Conservation (phyloP, 1,139 yeast species). For the Suhomyces wounanorum region DNA sequence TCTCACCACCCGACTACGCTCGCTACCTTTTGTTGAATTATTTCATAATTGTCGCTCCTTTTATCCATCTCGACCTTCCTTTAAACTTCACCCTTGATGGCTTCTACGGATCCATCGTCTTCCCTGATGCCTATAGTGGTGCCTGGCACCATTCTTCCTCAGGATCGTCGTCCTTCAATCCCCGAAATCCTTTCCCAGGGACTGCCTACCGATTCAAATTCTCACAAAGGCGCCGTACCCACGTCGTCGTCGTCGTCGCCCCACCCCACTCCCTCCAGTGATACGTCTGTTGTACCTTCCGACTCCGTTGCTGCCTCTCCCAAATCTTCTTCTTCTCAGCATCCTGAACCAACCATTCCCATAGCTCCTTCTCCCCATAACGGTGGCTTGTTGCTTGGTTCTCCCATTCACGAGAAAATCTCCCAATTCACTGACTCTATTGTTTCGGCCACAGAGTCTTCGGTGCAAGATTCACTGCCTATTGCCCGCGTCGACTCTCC, state of each 20-base stretch:
- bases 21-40: not conserved
- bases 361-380: not conserved
- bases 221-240: not conserved
- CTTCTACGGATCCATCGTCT: constrained; percentile 6
- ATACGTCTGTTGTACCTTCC: not conserved
- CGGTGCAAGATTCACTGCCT: constrained; percentile 2
- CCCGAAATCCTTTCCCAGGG: not conserved
- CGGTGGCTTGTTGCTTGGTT: constrained; percentile 11
- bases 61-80: not conserved
- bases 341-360: constrained; percentile 1
- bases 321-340: not conserved
- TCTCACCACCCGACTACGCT: not conserved
- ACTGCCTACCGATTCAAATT: not conserved
- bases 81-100: constrained; percentile 1
- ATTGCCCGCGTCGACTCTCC: constrained; percentile 10
- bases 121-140: constrained; percentile 2
- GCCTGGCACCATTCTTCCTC: not conserved
- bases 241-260: not conserved
- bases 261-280: not conserved
- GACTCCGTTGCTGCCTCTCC: constrained; percentile 1
- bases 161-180: constrained; percentile 1
- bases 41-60: not conserved
- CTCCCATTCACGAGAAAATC: constrained; percentile 18
- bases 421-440: constrained; percentile 17
- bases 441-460: constrained; percentile 13